Base-by-base conservation (phyloP, 2,329 filamentous ascomycete species). In the Monosporascus sp. region DNA sequence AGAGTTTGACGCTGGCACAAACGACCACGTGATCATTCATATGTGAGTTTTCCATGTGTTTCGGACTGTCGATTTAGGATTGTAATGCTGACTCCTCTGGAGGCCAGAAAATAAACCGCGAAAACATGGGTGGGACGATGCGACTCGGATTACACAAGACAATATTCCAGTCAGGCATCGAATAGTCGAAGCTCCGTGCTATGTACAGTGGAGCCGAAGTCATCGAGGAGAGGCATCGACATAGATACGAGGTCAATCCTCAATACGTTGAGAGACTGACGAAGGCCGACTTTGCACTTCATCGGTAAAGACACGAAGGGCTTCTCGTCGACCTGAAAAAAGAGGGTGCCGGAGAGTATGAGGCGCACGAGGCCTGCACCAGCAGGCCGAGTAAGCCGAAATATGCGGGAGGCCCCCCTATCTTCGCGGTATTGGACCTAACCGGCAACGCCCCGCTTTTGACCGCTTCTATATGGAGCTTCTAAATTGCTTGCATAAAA, bases 171-270 rank as follows among this genome's bases (percentile, higher is more conserved):
- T 68, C 79, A 1, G 83, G 81, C 51, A 88, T 80, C 45, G 87
- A 93, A 64, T 94, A 88, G 89, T 89, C 84, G 54, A 86, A 85
- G 60, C 79, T 96, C 25, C 86, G 90, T 17, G 80, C 81, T 7
- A 74, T 96, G 9, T 96, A 96, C 69, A 86, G 86, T 3, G 71
- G 74, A 2, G 74, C 72, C 1, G 69, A 75, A 1, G 70, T 72
- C n/a, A 79, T 88, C 46, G 72, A 79, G 54, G 91, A 96, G 76
- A 83, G 91, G 49, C 91, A 96, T 70, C 84, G 91, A 55, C 91
- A 96, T 72, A 83, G 90, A 38, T 96, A 96, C 69, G 91, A 96
- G 74, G 89, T 96, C 59, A 96, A 96, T 73, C 90, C 91, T 0
- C 80, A 83, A 11, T 86, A 87, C 65, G 82, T 95, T 50, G 82